Base-by-base conservation (phyloP, 2,329 filamentous ascomycete genomes). In the Alternaria rosae region DNA sequence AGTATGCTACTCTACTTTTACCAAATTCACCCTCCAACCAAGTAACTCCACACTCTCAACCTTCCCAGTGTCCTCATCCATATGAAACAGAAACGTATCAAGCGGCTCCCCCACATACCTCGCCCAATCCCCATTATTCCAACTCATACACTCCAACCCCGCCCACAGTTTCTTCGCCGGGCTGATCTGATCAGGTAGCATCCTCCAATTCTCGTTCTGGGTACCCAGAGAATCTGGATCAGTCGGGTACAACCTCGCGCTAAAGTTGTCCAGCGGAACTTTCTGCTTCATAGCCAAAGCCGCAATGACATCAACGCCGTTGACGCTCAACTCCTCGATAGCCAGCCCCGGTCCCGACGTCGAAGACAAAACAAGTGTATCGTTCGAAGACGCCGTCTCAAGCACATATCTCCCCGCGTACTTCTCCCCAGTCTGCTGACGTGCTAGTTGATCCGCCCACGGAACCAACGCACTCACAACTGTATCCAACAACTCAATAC, bases 1-100 rank as follows among this genome's bases (percentile, higher is more conserved):
- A n/a, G n/a, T n/a, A n/a, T n/a, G n/a, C n/a, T 88, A 88, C 70
- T 88, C 25, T 2, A 60, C 43, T 43, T 60, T 70, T 5, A 58
- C 38, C 5, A 69, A 43, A 47, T 54, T 57, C 6, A 35, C 54
- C 8, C 66, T 61, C 68, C 68, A 71, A 21, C 67, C 68, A 21
- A 64, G 41, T 20, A 73, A 45, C 48, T 68, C 68, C 11, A 70
- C 44, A 20, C 57, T 62, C 15, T 26, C 32, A 21, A 48, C 57
- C 23, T 57, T 47, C 3, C 30, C 55, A 7, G 8, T 23, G 4
- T 62, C 44, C 9, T 57, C 44, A 12, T 64, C 48, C 15, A 60
- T 56, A 12, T 55, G 50, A 35, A 74, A 72, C 10, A 66, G 42
- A 41, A 73, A 28, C 12, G 57, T 65, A 28, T 75, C 72, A 26